Evolutionary conservation across 495 filamentous ascomycete genomes (phyloP).

Genomic region (Parathielavia appendiculata): DNA sequence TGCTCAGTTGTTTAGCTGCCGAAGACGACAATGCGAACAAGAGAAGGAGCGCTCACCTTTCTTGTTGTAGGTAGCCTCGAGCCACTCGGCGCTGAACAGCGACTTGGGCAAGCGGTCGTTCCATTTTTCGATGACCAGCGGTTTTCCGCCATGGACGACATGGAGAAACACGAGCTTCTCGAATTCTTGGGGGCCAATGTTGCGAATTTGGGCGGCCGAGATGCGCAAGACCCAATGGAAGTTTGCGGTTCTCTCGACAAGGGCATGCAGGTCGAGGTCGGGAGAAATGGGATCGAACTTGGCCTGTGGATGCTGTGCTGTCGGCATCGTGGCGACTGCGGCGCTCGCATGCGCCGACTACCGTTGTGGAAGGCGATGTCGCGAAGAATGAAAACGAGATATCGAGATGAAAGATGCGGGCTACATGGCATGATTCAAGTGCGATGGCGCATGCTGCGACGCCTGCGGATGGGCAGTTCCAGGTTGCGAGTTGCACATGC

Average conservation of each 20-base stretch:
- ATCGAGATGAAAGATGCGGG: not conserved
- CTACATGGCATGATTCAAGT: not conserved
- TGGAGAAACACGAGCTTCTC: conserved; percentile 73
- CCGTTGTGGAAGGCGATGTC: too few species aligned
- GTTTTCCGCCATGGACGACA: conserved; percentile 77
- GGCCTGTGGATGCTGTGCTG: conserved; percentile 58
- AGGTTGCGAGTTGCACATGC: not conserved
- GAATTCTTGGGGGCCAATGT: conserved; percentile 65
- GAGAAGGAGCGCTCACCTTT: conserved; percentile 55
- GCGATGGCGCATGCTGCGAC: not conserved
- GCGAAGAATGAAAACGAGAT: too few species aligned
- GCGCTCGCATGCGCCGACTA: not conserved
- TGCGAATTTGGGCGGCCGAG: conserved; percentile 64
- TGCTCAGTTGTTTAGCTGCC: conserved; percentile 17
- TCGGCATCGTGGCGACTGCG: conserved; percentile 53
- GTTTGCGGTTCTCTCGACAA: conserved; percentile 73
- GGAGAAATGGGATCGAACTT: conserved; percentile 81
- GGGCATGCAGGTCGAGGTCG: conserved; percentile 63
- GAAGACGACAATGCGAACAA: not conserved
- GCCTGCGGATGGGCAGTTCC: not conserved
- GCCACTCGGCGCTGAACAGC: conserved; percentile 76
- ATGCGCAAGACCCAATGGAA: conserved; percentile 78
- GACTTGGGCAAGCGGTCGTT: conserved; percentile 57
- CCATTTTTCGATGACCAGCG: conserved; percentile 85
- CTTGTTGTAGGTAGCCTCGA: conserved; percentile 63